Percentiles rank a stretch among this genome's conserved stretches.
phyloP scores from a whole-genome alignment of 2,329 filamentous ascomycete species.

The Paraphaeosphaeria minitans region DNA sequence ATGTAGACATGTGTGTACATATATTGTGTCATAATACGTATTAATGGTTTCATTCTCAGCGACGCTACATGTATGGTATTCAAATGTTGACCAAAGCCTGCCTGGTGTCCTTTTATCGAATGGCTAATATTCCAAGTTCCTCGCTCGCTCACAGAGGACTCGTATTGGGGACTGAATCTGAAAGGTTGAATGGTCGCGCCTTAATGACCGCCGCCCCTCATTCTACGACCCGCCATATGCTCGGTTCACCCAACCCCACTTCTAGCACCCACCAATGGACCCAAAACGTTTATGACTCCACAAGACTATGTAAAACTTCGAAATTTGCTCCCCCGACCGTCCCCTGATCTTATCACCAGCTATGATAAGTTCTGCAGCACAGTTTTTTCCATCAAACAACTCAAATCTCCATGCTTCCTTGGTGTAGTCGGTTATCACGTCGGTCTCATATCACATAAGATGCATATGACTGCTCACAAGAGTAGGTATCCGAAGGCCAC shows the following conservation, averaged over 20 bases:
- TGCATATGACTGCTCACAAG: constrained; percentile 33
- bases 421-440: constrained; percentile 47
- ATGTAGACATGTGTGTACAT: not conserved
- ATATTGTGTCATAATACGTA: not conserved
- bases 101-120: not conserved
- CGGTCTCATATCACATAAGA: constrained; percentile 35
- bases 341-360: too few relatives aligned
- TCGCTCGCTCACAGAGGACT: too few relatives aligned
- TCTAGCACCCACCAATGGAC: too few relatives aligned
- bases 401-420: constrained; percentile 15
- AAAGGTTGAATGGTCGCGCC: too few relatives aligned
- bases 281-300: too few relatives aligned
- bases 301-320: too few relatives aligned
- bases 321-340: too few relatives aligned
- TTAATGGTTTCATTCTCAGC: not conserved
- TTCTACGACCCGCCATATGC: too few relatives aligned
- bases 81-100: not conserved
- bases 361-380: too few relatives aligned
- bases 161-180: too few relatives aligned
- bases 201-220: too few relatives aligned
- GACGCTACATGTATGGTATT: not conserved
- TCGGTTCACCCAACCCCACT: too few relatives aligned
- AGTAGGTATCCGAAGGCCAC: constrained; percentile 42
- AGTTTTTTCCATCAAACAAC: not conserved
- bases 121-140: not conserved